Percentiles rank a stretch among this genome's conserved stretches.
Evolutionary conservation across 371 early-diverging fungal species (phyloP).

Genomic region (Sporodiniella umbellata): DNA sequence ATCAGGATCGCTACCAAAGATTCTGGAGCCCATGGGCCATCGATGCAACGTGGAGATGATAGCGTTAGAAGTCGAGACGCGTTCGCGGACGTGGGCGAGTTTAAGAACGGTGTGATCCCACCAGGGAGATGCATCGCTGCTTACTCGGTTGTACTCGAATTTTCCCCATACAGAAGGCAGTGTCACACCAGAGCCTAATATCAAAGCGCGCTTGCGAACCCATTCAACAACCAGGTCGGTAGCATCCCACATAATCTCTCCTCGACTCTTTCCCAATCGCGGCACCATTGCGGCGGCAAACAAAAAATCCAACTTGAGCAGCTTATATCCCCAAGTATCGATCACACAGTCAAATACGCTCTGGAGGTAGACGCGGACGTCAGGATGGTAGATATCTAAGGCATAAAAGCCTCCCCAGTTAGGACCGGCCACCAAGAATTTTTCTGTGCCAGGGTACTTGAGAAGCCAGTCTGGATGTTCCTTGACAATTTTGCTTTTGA

Average conservation of each 20-base stretch:
- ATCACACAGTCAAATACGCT: slow-evolving; percentile 48
- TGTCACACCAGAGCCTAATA: slow-evolving; percentile 58
- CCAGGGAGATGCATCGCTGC: slow-evolving; percentile 55
- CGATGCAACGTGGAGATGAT: slow-evolving; percentile 48
- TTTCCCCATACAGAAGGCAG: slow-evolving; percentile 47
- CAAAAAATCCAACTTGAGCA: slow-evolving; percentile 60
- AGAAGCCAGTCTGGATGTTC: slow-evolving; percentile 58
- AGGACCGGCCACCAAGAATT: slow-evolving; percentile 38
- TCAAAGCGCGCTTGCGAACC: slow-evolving; percentile 38
- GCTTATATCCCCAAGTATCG: slow-evolving; percentile 50
- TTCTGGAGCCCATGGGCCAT: slow-evolving; percentile 51
- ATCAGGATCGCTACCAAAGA: slow-evolving; percentile 64
- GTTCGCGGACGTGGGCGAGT: slow-evolving; percentile 52
- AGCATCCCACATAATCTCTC: slow-evolving; percentile 60
- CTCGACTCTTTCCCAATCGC: slow-evolving; percentile 50
- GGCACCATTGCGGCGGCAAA: slow-evolving; percentile 62
- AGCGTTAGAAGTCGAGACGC: slow-evolving; percentile 55
- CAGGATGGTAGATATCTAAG: slow-evolving; percentile 47
- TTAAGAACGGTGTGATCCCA: slow-evolving; percentile 29
- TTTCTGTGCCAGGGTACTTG: slow-evolving; percentile 20
- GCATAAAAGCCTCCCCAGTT: slow-evolving; percentile 57
- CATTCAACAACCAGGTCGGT: slow-evolving; percentile 48
- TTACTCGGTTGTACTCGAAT: slow-evolving; percentile 57
- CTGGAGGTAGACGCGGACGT: slow-evolving; percentile 44
- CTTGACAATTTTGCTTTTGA: slow-evolving; percentile 42